Base-by-base conservation (phyloP, 2,329 filamentous ascomycete species). In the Lomentospora prolificans region DNA sequence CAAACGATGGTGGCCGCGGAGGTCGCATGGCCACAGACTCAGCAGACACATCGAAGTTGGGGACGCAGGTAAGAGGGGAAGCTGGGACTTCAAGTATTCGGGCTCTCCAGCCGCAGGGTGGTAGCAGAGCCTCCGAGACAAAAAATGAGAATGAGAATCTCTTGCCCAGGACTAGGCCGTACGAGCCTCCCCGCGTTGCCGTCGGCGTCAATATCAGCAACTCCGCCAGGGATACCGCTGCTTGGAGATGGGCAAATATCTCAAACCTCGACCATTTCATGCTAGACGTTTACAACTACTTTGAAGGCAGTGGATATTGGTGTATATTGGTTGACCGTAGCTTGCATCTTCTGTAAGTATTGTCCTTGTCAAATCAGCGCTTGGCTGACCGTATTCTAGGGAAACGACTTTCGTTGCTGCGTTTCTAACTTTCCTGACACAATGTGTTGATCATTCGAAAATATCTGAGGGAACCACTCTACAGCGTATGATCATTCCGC, bases 201-300 rank as follows among this genome's bases (percentile, higher is more conserved):
- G 60, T 66, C 1, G 70, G 69, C 8, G 70, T 66, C 54, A 71
- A 72, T 19, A 25, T 46, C 28, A n/a, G n/a, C n/a, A 24, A 31
- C n/a, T 56, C 48, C n/a, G 31, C 33, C 10, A 84, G 84, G 68
- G 87, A 92, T 65, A 87, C 85, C 68, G 90, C 91, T 3, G 82
- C 95, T 74, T 96, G 90, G 86, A 81, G 89, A 70, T 96, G 91
- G 88, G 89, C 89, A 55, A 96, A 96, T 64, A 89, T 94, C 57
- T 83, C 88, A 36, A 94, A 95, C 65, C 75, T 96, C 55, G 91
- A 96, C 69, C 86, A 84, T 63, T 96, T 96, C 67, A 83, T 96
- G 65, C 80, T 82, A 56, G 87, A 82, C 59, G 89, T 95, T 3
- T 96, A 96, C 67, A 79, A 87, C 60, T 96, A 96, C 69, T 96